Evolutionary conservation across 2,329 filamentous ascomycete species (phyloP).

Genomic region (Aureobasidium vineae): DNA sequence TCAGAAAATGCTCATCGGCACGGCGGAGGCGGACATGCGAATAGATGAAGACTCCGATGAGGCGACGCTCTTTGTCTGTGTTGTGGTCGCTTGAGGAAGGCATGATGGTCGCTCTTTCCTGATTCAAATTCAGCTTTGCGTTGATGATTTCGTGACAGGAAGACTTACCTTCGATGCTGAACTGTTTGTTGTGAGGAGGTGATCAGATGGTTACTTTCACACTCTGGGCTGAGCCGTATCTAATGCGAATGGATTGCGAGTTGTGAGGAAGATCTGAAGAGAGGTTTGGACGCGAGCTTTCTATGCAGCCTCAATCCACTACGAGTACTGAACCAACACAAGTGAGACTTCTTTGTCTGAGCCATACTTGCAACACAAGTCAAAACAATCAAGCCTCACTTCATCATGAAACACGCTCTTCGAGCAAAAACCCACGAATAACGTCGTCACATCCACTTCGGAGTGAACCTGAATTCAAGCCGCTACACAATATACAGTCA

Average conservation of each 20-base stretch:
- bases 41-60: constrained; percentile 2
- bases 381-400: background rate
- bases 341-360: background rate
- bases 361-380: background rate
- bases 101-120: background rate
- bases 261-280: background rate
- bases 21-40: background rate
- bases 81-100: constrained; percentile 22
- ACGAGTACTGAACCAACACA: background rate
- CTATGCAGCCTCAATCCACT: no score
- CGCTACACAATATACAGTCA: no score
- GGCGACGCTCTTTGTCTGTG: constrained; percentile 6
- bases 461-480: no score
- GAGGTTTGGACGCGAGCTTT: no score
- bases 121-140: background rate
- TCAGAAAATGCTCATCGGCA: background rate
- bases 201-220: background rate
- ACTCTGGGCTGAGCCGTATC: no score
- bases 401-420: background rate
- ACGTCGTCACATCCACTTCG: background rate
- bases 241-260: background rate
- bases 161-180: background rate
- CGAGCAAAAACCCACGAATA: background rate
- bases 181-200: no score
- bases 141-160: background rate